phyloP scores from a whole-genome alignment of 2,329 filamentous ascomycete species.

The Exophiala oligosperma region DNA sequence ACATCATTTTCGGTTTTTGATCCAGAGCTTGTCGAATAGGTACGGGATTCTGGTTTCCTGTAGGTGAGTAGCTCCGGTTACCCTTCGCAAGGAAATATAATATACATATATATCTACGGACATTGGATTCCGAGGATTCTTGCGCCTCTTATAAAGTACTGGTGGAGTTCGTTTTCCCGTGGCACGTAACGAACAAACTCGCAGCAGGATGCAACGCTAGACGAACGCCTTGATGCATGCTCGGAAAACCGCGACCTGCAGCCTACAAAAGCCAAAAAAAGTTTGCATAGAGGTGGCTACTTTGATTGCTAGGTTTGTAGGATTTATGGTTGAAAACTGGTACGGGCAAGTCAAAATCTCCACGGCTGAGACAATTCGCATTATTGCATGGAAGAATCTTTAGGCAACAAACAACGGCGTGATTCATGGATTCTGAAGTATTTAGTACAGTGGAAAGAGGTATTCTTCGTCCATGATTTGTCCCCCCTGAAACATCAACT shows the following conservation, averaged over 20 bases:
- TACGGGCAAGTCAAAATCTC: not conserved
- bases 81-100: too few relatives aligned
- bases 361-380: not conserved
- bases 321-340: not conserved
- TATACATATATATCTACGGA: too few relatives aligned
- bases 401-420: slow-evolving; percentile 3
- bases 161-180: too few relatives aligned
- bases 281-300: not conserved
- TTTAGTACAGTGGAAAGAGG: slow-evolving; percentile 13
- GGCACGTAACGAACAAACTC: too few relatives aligned
- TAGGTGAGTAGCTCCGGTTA: too few relatives aligned
- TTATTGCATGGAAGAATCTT: not conserved
- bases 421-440: slow-evolving; percentile 2
- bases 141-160: too few relatives aligned
- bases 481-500: not conserved
- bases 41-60: too few relatives aligned
- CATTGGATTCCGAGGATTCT: too few relatives aligned
- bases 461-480: slow-evolving; percentile 2
- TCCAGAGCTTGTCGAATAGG: too few relatives aligned
- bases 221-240: not conserved
- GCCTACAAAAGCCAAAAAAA: not conserved
- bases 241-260: not conserved
- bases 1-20: too few relatives aligned
- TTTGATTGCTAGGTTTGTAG: not conserved
- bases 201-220: not conserved